These are phyloP conservation scores for Craspedostauros australis DNA, from an alignment of 108 stramenopile species.

Conservation along the genomic window DNA sequence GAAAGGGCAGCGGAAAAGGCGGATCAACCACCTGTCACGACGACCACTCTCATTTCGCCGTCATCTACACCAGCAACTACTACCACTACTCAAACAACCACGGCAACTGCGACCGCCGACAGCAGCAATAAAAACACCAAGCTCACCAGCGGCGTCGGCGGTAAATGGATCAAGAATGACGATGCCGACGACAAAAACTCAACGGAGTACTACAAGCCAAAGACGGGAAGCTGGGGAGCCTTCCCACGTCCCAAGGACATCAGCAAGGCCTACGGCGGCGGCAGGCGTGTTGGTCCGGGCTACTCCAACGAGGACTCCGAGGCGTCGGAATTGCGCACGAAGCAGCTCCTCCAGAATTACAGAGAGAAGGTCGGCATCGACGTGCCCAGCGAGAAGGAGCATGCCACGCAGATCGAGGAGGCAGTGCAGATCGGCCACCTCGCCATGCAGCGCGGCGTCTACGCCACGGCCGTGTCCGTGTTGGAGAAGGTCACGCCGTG, in stretches of 20 bases:
- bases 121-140: conserved; percentile 4
- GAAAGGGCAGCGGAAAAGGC: conserved; percentile 24
- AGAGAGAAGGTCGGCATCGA: conserved; percentile 73
- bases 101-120: not conserved
- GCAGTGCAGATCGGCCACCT: conserved; percentile 49
- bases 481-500: conserved; percentile 82
- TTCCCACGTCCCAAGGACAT: conserved; percentile 92
- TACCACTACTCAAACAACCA: not conserved
- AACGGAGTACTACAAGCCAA: conserved; percentile 56
- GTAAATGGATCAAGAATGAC: conserved; percentile 44
- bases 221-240: conserved; percentile 82
- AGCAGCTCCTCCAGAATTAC: conserved; percentile 45
- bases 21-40: not conserved
- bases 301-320: conserved; percentile 48
- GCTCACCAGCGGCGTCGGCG: conserved; percentile 72
- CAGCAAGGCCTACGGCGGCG: conserved; percentile 87
- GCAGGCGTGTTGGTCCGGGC: conserved; percentile 73
- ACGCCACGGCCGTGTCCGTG: conserved; percentile 66
- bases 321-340: conserved; percentile 33
- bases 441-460: conserved; percentile 75
- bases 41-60: conserved; percentile 2
- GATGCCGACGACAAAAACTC: conserved; percentile 2
- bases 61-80: conserved; percentile 1
- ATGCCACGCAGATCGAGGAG: conserved; percentile 66
- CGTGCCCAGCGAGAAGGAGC: conserved; percentile 70